Conservation (phyloP, 306 rosid species). For the Medicago arabica region DNA sequence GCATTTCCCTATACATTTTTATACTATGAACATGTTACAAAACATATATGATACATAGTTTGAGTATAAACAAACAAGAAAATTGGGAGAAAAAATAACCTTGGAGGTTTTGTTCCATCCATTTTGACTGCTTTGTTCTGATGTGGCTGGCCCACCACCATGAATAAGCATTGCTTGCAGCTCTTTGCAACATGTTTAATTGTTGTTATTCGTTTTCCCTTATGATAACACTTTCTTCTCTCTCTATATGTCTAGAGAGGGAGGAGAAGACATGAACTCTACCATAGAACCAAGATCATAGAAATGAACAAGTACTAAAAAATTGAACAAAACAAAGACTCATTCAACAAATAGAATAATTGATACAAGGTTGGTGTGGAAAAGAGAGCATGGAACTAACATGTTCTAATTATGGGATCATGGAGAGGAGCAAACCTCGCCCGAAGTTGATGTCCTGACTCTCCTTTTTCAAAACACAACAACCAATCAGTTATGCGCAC, state of each 20-base stretch:
- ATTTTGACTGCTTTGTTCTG: slow-evolving; percentile 98
- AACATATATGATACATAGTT: neutral
- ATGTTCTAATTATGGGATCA: slow-evolving; percentile 62
- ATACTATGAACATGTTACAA: slow-evolving; percentile 5
- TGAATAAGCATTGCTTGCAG: slow-evolving; percentile 99
- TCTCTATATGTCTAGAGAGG: slow-evolving; percentile 38
- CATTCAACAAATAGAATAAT: slow-evolving; percentile 19
- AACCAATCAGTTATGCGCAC: neutral
- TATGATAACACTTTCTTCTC: slow-evolving; percentile 8
- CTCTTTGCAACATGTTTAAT: slow-evolving; percentile 86
- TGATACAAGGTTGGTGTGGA: slow-evolving; percentile 10
- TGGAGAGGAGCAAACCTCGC: slow-evolving; percentile 90
- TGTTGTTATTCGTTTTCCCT: neutral
- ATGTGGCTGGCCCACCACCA: slow-evolving; percentile 99
- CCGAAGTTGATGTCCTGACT: slow-evolving; percentile 46
- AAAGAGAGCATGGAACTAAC: slow-evolving; percentile 47
- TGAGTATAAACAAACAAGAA: neutral
- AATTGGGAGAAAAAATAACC: slow-evolving; percentile 51
- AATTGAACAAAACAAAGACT: slow-evolving; percentile 15
- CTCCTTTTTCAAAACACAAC: neutral
- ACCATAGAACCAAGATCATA: slow-evolving; percentile 27
- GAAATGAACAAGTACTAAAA: neutral
- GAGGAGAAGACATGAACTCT: slow-evolving; percentile 57
- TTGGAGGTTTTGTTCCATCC: slow-evolving; percentile 93
- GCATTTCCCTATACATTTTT: too few relatives aligned